Evolutionary conservation across 371 early-diverging fungal species (phyloP).

Genomic region (Rhizopus delemar): DNA sequence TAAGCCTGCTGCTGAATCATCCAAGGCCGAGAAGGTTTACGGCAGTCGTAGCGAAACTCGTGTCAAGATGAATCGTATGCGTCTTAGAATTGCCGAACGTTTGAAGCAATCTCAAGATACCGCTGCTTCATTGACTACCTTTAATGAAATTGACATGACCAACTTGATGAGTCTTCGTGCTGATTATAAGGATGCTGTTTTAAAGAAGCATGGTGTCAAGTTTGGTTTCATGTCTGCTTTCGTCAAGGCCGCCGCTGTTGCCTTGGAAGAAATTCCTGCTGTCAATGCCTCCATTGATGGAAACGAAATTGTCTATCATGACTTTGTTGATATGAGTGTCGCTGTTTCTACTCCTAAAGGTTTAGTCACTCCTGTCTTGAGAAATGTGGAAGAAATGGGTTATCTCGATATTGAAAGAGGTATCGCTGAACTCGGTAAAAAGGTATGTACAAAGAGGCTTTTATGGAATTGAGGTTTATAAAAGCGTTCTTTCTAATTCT

Average conservation of each 20-base stretch:
- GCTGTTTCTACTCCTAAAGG: constrained; percentile 99
- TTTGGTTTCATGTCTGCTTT: constrained; percentile 98
- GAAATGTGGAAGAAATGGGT: constrained; percentile 85
- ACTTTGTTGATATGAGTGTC: constrained; percentile 93
- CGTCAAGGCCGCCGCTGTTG: constrained; percentile 85
- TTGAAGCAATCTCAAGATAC: constrained; percentile 96
- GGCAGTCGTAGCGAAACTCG: constrained; percentile 64
- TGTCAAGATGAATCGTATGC: constrained; percentile 98
- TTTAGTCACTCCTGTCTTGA: constrained; percentile 94
- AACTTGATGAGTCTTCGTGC: constrained; percentile 86
- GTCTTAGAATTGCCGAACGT: constrained; percentile 88
- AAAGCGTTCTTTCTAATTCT: no score
- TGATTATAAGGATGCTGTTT: constrained; percentile 90
- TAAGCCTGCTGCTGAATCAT: constrained; percentile 20
- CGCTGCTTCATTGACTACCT: constrained; percentile 96
- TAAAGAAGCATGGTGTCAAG: constrained; percentile 94
- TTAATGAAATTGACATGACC: constrained; percentile 98
- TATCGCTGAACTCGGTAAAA: constrained; percentile 84
- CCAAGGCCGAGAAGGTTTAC: constrained; percentile 26
- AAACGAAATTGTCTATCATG: constrained; percentile 85
- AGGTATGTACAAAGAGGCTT: constrained; percentile 48
- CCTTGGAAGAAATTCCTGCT: constrained; percentile 86
- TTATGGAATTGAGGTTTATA: no score
- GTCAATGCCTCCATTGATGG: constrained; percentile 93
- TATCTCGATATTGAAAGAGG: constrained; percentile 90